Evolutionary conservation across 176 grass and related monocot genomes (phyloP).

Genomic region (Hsuehochloa calcarea): DNA sequence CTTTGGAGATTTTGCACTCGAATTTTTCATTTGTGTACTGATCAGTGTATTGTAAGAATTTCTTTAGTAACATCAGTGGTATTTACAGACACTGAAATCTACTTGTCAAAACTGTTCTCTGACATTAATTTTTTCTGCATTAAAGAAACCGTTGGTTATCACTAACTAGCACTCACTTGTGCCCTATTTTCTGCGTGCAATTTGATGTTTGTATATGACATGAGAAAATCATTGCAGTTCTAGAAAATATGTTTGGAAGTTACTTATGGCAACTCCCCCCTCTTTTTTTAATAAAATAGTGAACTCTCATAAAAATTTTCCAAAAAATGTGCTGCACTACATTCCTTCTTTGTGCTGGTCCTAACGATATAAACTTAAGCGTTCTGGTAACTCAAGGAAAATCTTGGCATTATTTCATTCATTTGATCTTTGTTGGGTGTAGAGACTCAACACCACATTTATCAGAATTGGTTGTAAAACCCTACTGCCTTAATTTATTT

Average conservation of each 20-base stretch:
- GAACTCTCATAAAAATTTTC: not conserved
- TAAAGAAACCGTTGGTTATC: not conserved
- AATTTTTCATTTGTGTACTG: not conserved
- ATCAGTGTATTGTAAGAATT: not conserved
- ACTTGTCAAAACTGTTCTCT: not conserved
- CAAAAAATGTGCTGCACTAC: too few species aligned
- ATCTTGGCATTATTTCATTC: not conserved
- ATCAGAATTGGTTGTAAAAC: not conserved
- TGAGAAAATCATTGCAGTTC: not conserved
- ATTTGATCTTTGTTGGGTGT: not conserved
- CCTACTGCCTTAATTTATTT: not conserved
- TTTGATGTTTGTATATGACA: not conserved
- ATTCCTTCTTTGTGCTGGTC: not conserved
- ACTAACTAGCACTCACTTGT: not conserved
- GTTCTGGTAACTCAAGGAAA: not conserved
- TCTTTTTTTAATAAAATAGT: too few species aligned
- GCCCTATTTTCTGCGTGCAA: not conserved
- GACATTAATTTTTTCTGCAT: not conserved
- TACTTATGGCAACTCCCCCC: not conserved
- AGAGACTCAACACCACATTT: not conserved
- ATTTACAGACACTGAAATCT: not conserved
- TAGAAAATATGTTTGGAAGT: not conserved
- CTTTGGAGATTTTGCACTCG: not conserved
- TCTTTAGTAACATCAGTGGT: not conserved
- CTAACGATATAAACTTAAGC: not conserved